These are phyloP conservation scores for Aspergillus transmontanensis DNA, from an alignment of 2,329 filamentous ascomycete genomes.

Conservation along the genomic window DNA sequence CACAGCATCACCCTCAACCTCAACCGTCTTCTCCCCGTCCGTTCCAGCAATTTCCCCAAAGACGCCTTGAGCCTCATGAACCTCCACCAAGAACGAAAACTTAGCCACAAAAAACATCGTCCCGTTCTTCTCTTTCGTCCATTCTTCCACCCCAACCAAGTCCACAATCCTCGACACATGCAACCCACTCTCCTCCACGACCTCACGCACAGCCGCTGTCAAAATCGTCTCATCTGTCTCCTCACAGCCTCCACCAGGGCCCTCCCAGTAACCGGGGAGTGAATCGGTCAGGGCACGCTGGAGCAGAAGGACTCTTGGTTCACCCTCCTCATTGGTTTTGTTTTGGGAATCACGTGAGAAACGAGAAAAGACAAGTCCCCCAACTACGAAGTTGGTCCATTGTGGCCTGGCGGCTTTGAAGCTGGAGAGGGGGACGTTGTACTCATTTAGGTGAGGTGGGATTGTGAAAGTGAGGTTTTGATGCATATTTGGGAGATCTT, in stretches of 20 bases:
- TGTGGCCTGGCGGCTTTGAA: slow-evolving; percentile 32
- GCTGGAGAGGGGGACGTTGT: slow-evolving; percentile 27
- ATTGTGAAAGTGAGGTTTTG: slow-evolving; percentile 21
- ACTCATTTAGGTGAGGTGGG: slow-evolving; percentile 33
- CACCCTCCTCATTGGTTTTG: neutral
- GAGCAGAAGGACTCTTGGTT: slow-evolving; percentile 42
- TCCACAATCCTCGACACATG: slow-evolving; percentile 46
- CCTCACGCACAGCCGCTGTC: slow-evolving; percentile 52
- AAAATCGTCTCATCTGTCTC: slow-evolving; percentile 50
- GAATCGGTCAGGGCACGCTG: slow-evolving; percentile 46
- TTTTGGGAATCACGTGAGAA: neutral
- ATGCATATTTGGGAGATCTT: neutral
- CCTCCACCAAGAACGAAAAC: slow-evolving; percentile 43
- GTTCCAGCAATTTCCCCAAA: slow-evolving; percentile 4
- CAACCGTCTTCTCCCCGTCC: slow-evolving; percentile 29
- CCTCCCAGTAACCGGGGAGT: slow-evolving; percentile 50
- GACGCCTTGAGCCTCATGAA: slow-evolving; percentile 23
- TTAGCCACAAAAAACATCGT: slow-evolving; percentile 31
- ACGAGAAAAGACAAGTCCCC: slow-evolving; percentile 33
- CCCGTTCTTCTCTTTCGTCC: slow-evolving; percentile 30
- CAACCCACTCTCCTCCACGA: slow-evolving; percentile 56
- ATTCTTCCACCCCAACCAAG: slow-evolving; percentile 40
- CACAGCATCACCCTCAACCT: slow-evolving; percentile 24
- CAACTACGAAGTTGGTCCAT: slow-evolving; percentile 31
- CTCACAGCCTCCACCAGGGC: slow-evolving; percentile 55